These are phyloP conservation scores for Colletotrichum sp. DNA, from an alignment of 2,329 filamentous ascomycete genomes.

Conservation along the genomic window DNA sequence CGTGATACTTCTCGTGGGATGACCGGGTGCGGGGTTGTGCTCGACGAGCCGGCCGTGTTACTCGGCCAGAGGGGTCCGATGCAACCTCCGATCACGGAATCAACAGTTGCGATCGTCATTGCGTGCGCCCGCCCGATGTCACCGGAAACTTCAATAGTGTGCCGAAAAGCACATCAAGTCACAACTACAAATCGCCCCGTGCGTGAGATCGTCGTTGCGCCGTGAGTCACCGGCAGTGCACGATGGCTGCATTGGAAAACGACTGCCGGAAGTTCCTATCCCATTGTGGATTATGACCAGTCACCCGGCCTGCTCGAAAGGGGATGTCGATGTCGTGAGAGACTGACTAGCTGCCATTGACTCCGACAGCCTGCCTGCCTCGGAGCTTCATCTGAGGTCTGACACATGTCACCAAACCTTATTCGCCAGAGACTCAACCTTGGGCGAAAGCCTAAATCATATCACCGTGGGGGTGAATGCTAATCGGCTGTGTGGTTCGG, in stretches of 20 bases:
- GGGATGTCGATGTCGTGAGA: not conserved
- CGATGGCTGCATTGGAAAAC: not conserved
- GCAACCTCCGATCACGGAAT: not conserved
- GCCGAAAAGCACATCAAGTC: not conserved
- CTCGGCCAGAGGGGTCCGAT: not conserved
- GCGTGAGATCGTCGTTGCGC: not conserved
- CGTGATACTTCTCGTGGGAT: not conserved
- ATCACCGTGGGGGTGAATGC: not conserved
- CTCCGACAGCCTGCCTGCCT: not conserved
- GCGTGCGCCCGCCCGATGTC: not conserved
- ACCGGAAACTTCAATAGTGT: not conserved
- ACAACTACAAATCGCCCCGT: not conserved
- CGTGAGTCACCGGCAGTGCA: not conserved
- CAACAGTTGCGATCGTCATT: not conserved
- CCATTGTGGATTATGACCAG: not conserved
- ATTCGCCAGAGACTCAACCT: not conserved
- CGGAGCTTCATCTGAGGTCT: not conserved
- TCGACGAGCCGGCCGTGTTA: not conserved
- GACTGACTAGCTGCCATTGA: not conserved
- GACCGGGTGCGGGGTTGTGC: not conserved
- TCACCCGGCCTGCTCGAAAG: not conserved
- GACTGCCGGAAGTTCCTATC: too few relatives aligned
- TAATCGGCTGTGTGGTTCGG: not conserved
- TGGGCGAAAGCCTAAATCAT: not conserved
- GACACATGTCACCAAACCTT: not conserved